Evolutionary conservation across 192 early-diverging fungal genomes (phyloP), one percentile per base, ranked within the genome.

Genomic region (Lobulomyces angularis): DNA sequence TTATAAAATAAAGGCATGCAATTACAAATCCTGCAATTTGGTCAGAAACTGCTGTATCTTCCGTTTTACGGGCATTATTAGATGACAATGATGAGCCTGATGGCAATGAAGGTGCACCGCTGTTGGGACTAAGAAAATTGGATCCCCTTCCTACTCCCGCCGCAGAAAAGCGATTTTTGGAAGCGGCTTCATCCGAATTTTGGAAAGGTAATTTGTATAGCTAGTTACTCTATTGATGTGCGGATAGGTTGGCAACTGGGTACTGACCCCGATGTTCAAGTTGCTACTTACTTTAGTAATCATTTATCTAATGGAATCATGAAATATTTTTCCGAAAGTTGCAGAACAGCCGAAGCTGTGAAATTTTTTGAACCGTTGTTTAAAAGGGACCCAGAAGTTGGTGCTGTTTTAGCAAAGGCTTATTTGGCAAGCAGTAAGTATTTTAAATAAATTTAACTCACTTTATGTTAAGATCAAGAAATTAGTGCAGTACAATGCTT

Each of bases 221-320:
- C 8, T 26, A 9, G 16, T 43, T 29, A 37, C 9, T 37, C 11
- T 38, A 8, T 25, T 41, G 8, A 40, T 59, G 20, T 20, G 22
- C 5, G 34, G 21, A 41, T 40, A 75, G 80, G 81, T 19, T 95
- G 90, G 89, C 82, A 83, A 47, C 64, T 99, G 18, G 95, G 95
- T 12, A 86, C 87, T 18, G 82, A 81, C 21, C 81, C 90, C 6
- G 88, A 94, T 49, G 83, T 94, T 28, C 95, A 99, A 59, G 73
- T 87, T n/a, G 86, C 93, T 4, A 90, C 90, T 8, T 74, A 69
- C 17, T 79, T 81, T 39, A 79, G 77, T 44, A 99, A 99, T 56
- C 83, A 88, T 48, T 53, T 99, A 38, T 79, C 80, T 1, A 79
- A 88, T 29, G 95, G 82, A 3, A 64, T 97, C 5, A 68, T 88